A percentile compares a stretch with the other conserved stretches of the same genome.
Evolutionary conservation across 2,329 filamentous ascomycete species (phyloP).

Genomic region (Grosmannia penicillata): DNA sequence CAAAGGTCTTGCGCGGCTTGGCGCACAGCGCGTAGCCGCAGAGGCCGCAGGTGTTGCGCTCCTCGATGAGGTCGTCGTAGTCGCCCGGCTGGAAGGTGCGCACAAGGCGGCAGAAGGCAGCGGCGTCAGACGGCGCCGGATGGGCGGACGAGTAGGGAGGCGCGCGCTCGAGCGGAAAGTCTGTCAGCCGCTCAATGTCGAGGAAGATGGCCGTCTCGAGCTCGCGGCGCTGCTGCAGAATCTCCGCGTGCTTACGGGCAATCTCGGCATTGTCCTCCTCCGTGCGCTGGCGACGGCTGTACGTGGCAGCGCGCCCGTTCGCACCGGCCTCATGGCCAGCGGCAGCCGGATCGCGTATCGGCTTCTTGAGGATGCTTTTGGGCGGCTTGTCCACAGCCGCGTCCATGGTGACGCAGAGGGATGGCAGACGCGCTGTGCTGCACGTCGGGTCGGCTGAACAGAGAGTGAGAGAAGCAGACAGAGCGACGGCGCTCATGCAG

Average conservation of each 20-base stretch:
- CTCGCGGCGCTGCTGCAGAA: slow-evolving; percentile 71
- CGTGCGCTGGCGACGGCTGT: slow-evolving; percentile 19
- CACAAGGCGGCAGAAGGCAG: slow-evolving; percentile 51
- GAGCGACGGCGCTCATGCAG: too few relatives aligned
- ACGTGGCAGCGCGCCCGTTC: slow-evolving; percentile 5
- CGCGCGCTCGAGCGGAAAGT: slow-evolving; percentile 27
- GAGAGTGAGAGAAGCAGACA: background rate
- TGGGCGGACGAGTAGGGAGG: slow-evolving; percentile 25
- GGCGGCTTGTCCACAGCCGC: slow-evolving; percentile 19
- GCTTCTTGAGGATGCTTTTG: slow-evolving; percentile 49
- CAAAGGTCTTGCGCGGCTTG: slow-evolving; percentile 40
- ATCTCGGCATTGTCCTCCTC: slow-evolving; percentile 36
- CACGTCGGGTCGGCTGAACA: background rate
- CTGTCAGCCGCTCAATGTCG: slow-evolving; percentile 56
- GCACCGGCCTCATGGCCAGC: slow-evolving; percentile 15
- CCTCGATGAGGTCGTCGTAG: slow-evolving; percentile 76
- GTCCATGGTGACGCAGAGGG: too few relatives aligned
- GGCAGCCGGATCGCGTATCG: too few relatives aligned
- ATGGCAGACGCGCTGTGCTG: too few relatives aligned
- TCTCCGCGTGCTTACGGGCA: slow-evolving; percentile 67
- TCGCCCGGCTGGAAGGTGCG: slow-evolving; percentile 70
- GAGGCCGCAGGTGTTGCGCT: slow-evolving; percentile 68
- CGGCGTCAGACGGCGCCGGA: slow-evolving; percentile 42
- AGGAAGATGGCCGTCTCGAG: slow-evolving; percentile 61
- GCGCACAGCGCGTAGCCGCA: slow-evolving; percentile 80